Percentiles rank a stretch among this genome's conserved stretches.
Conservation (phyloP, 1,284 basidiomycete genomes). For the Leccinum angustisporum region DNA sequence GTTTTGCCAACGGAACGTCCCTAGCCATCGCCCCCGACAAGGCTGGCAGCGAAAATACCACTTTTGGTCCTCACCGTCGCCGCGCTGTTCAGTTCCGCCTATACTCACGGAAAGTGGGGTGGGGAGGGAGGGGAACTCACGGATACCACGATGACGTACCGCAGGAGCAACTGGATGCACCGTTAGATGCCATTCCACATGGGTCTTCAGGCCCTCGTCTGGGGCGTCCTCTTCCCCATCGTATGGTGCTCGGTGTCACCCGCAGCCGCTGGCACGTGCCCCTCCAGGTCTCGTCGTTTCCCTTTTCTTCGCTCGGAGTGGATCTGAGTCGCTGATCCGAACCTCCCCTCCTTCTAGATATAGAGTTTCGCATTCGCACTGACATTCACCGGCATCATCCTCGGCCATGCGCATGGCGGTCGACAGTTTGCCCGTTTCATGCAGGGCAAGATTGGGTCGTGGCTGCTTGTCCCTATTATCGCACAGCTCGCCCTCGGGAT, state of each 20-base stretch:
- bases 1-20: too few species aligned
- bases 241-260: slow-evolving; percentile 45
- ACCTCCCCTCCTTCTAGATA: slow-evolving; percentile 4
- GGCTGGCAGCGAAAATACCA: neutral
- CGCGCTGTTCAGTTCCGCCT: neutral
- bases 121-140: slow-evolving; percentile 37
- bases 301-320: neutral
- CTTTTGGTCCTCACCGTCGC: neutral
- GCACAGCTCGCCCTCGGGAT: slow-evolving; percentile 76
- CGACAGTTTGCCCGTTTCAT: slow-evolving; percentile 69
- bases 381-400: slow-evolving; percentile 68
- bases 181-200: too few species aligned
- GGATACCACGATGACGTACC: slow-evolving; percentile 57
- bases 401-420: slow-evolving; percentile 80
- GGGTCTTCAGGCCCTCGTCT: slow-evolving; percentile 58
- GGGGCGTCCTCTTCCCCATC: slow-evolving; percentile 83
- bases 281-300: slow-evolving; percentile 56
- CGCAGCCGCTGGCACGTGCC: slow-evolving; percentile 86
- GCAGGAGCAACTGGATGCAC: slow-evolving; percentile 60
- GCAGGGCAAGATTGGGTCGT: slow-evolving; percentile 70
- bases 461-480: slow-evolving; percentile 68
- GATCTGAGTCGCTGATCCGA: neutral
- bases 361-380: slow-evolving; percentile 68
- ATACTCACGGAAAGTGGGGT: slow-evolving; percentile 28
- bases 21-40: neutral